Evolutionary conservation across 169 alveolate genomes (phyloP).

Genomic region (Eimeria maxima): DNA sequence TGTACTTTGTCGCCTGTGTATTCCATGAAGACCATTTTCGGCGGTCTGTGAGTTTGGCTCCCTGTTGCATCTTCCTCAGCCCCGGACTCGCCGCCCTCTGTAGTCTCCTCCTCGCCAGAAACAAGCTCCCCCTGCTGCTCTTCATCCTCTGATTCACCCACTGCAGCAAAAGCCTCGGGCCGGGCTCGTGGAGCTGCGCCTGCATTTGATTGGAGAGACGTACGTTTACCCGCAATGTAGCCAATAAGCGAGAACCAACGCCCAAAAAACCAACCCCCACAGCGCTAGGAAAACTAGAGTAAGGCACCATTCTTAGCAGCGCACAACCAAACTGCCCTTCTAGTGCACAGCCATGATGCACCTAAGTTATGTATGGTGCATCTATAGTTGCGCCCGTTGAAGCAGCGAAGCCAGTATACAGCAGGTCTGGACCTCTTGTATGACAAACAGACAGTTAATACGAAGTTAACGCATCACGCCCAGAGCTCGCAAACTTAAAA

Average conservation of each 20-base stretch:
- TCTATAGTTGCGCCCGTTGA: not conserved
- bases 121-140: not conserved
- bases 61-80: slow-evolving; percentile 51
- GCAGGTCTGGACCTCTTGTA: not conserved
- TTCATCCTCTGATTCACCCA: slow-evolving; percentile 56
- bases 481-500: not conserved
- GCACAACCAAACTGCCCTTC: not conserved
- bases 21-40: slow-evolving; percentile 70
- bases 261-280: not conserved
- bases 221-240: not conserved
- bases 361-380: not conserved
- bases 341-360: not conserved
- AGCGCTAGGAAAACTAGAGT: not conserved
- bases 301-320: not conserved
- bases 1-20: slow-evolving; percentile 67
- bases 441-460: not conserved
- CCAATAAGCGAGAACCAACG: not conserved
- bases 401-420: not conserved
- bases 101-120: slow-evolving; percentile 29
- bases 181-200: slow-evolving; percentile 60
- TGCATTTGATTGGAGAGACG: not conserved
- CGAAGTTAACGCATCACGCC: not conserved
- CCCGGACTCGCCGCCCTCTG: slow-evolving; percentile 28
- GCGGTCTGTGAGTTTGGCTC: slow-evolving; percentile 44
- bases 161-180: slow-evolving; percentile 57